Evolutionary conservation across 2,329 filamentous ascomycete genomes (phyloP), one percentile per base, ranked within the genome.

Genomic region (Zasmidium citrigriseum): DNA sequence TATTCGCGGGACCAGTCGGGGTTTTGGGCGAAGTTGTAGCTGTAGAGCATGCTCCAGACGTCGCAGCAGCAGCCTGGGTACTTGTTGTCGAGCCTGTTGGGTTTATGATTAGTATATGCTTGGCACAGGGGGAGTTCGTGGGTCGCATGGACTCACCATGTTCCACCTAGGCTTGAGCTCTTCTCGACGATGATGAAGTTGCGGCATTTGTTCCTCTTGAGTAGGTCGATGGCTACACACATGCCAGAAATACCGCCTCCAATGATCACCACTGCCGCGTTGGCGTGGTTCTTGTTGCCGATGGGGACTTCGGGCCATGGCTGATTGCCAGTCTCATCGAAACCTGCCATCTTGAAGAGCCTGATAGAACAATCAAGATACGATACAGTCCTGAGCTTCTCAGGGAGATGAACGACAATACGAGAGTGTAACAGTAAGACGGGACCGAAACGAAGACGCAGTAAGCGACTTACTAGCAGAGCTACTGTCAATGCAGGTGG

Each of bases 21-120:
- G 53, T 86, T 86, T 52, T 84, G 83, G 34, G 82, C 83, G 64
- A 87, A 87, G 4, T 82, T 85, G 69, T 81, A 86, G 46, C 78
- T 83, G 72, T 87, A 87, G 2, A 87, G 72, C 49, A 79, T 73
- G 29, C 77, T 81, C 77, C 77, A 81, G 10, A 85, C 81, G 58
- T 69, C 68, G 50, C 63, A 69, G 57, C 66, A 72, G 59, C 64
- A 70, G 5, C 79, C 83, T 2, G 82, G 83, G 63, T 84, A 86
- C 57, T 78, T 80, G 67, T 85, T 83, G 63, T 85, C 82, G 57
- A 71, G 56, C 65, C 65, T 68, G 18, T 23, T 41, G 34, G 14
- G 4, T 16, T 24, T 24, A 27, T 29, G 16, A 53, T 18, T 50
- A 29, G 55, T 27, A 22, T 16, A 22, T 11, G 41, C n/a, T 10